Evolutionary conservation across 768 basidiomycete species (phyloP), one percentile per base, ranked within the genome.

Genomic region (Tulasnella sp.): DNA sequence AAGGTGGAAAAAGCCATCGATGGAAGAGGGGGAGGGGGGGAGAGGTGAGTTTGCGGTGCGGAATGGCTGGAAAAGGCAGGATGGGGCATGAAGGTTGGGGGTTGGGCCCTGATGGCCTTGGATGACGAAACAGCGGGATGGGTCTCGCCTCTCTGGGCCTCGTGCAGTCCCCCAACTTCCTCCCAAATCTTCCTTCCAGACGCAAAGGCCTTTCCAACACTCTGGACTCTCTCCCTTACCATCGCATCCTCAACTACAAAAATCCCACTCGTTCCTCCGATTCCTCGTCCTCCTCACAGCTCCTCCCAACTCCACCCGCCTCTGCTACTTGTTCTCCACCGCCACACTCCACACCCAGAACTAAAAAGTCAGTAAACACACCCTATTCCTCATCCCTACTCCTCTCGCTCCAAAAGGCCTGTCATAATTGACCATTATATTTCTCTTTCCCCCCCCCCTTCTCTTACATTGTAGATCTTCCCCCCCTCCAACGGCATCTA

Each of bases 161-260:
- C 61, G 61, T 67, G 61, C 61, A 26, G 61, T 26, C 61, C 61
- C 61, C 61, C 61, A 67, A 67, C 61, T 67, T 67, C 61, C 29
- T 15, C 16, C 61, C 61, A 67, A 67, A 67, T 67, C 61, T 51
- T 51, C 51, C 23, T 35, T 35, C 35, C 35, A 35, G 35, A 5
- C 35, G 35, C 16, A 35, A 67, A 67, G 61, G 61, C 61, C 61
- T 67, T 67, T 67, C 61, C 61, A 67, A 6, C 10, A 67, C 29
- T 67, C 61, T 67, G 61, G 61, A 67, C 61, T 67, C 61, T 67
- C 18, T 35, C 55, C 23, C 15, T 13, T 44, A 15, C 44, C 44
- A 44, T 1, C 61, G 29, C 51, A 51, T 67, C 32, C 61, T 35
- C 35, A 4, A 29, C 61, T 67, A 67, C 61, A 67, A 67, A 67